A percentile compares a stretch with the other conserved stretches of the same genome.
phyloP scores from a whole-genome alignment of 179 eudicot species.

The Heliamphora ciliata region DNA sequence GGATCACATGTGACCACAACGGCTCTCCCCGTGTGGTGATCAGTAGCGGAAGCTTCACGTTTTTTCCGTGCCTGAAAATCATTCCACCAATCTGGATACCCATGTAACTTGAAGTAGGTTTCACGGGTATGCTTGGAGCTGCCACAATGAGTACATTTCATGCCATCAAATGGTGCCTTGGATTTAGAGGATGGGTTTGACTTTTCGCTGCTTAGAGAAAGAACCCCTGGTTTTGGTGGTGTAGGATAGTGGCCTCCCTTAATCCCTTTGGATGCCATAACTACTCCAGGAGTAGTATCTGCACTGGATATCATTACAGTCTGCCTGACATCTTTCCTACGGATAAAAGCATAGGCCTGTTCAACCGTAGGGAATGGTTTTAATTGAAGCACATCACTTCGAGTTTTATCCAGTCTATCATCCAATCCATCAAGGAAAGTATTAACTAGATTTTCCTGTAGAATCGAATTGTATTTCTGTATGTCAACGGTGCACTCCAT shows the following conservation, averaged over 20 bases:
- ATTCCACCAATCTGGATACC: neutral
- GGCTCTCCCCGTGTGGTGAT: neutral
- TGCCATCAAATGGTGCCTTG: neutral
- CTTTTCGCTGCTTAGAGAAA: neutral
- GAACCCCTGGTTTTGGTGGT: neutral
- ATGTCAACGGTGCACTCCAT: too few relatives aligned
- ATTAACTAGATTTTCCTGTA: too few relatives aligned
- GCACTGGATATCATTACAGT: neutral
- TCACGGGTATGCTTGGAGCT: too few relatives aligned
- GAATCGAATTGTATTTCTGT: too few relatives aligned
- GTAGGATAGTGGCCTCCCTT: neutral
- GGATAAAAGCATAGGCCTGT: neutral
- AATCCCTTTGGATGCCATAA: neutral
- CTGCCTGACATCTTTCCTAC: neutral
- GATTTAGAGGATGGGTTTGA: neutral
- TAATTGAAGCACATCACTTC: neutral
- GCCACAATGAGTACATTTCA: neutral
- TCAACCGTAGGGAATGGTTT: neutral
- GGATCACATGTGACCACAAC: neutral
- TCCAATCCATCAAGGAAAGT: too few relatives aligned
- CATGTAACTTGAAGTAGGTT: too few relatives aligned
- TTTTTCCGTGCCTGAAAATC: neutral
- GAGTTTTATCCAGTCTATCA: neutral
- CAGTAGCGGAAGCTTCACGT: neutral
- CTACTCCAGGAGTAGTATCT: neutral